Percentiles rank a stretch among this genome's conserved stretches.
phyloP scores from a whole-genome alignment of 106 monocot species.

The Xerophyta viscosa region DNA sequence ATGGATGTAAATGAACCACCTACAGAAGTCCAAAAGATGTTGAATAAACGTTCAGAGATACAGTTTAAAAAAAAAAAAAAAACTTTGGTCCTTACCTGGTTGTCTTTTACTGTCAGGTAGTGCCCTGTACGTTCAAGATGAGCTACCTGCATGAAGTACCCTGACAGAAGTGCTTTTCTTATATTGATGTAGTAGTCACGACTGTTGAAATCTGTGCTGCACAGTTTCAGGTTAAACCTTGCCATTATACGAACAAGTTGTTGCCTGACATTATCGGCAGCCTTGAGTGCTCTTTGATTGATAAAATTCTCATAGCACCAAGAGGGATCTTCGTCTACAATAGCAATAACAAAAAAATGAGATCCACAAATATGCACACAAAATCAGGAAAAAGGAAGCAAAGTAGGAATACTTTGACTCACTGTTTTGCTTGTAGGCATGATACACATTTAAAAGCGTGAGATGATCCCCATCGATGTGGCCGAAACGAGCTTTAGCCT shows the following conservation, averaged over 20 bases:
- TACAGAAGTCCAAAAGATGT: constrained; percentile 6
- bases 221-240: constrained; percentile 55
- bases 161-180: constrained; percentile 50
- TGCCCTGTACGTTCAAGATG: constrained; percentile 58
- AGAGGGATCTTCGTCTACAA: constrained; percentile 45
- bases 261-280: not conserved
- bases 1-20: constrained; percentile 73
- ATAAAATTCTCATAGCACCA: constrained; percentile 8
- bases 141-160: constrained; percentile 83
- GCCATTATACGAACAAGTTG: constrained; percentile 9
- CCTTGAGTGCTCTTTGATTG: not conserved
- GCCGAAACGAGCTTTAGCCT: not conserved
- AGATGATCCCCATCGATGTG: constrained; percentile 11
- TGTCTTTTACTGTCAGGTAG: constrained; percentile 70
- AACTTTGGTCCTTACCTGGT: constrained; percentile 29
- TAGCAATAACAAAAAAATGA: too few species aligned
- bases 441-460: not conserved
- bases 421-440: constrained; percentile 9
- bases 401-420: not conserved
- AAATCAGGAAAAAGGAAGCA: too few species aligned
- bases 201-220: constrained; percentile 64
- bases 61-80: not conserved
- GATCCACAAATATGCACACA: too few species aligned
- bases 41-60: not conserved
- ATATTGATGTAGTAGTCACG: constrained; percentile 62